phyloP scores from a whole-genome alignment of 768 basidiomycete species.

The Stropharia rugosoannulata region DNA sequence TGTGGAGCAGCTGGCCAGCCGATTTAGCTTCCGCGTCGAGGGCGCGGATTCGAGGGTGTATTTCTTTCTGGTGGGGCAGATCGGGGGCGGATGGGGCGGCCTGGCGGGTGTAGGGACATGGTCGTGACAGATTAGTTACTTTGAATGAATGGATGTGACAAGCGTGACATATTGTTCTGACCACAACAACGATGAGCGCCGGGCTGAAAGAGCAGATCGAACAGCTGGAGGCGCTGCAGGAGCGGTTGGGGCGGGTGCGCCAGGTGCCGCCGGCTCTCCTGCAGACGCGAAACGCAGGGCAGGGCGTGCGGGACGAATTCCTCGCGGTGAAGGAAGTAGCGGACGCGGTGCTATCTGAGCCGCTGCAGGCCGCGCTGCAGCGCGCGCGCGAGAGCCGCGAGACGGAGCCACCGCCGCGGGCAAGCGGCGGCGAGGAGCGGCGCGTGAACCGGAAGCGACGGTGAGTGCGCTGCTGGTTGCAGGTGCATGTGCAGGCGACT shows the following conservation, averaged over 20 bases:
- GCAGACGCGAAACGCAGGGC: constrained; percentile 4
- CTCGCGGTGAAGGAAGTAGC: constrained; percentile 28
- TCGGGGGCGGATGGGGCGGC: constrained; percentile 19
- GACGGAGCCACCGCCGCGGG: constrained; percentile 48
- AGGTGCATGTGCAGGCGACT: not conserved
- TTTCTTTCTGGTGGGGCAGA: constrained; percentile 13
- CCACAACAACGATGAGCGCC: constrained; percentile 13
- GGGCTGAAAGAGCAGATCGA: constrained; percentile 18
- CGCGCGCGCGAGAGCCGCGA: constrained; percentile 55
- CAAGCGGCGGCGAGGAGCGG: constrained; percentile 25
- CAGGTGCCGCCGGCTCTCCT: constrained; percentile 20
- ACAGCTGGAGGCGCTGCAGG: constrained; percentile 16
- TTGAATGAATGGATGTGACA: constrained; percentile 8
- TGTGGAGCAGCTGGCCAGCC: constrained; percentile 7
- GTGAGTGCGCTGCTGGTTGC: constrained; percentile 31
- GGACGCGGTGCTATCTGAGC: constrained; percentile 46
- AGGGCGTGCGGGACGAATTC: constrained; percentile 10
- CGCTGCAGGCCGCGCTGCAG: constrained; percentile 57
- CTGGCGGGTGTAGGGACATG: constrained; percentile 29
- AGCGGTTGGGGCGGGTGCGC: constrained; percentile 16
- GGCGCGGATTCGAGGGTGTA: constrained; percentile 11
- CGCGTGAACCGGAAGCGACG: constrained; percentile 56
- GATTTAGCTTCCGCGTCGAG: constrained; percentile 14
- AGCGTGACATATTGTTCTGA: constrained; percentile 5
- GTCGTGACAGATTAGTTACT: constrained; percentile 25